Base-by-base conservation (phyloP, 1,284 basidiomycete species). In the Gomphus bonarii region DNA sequence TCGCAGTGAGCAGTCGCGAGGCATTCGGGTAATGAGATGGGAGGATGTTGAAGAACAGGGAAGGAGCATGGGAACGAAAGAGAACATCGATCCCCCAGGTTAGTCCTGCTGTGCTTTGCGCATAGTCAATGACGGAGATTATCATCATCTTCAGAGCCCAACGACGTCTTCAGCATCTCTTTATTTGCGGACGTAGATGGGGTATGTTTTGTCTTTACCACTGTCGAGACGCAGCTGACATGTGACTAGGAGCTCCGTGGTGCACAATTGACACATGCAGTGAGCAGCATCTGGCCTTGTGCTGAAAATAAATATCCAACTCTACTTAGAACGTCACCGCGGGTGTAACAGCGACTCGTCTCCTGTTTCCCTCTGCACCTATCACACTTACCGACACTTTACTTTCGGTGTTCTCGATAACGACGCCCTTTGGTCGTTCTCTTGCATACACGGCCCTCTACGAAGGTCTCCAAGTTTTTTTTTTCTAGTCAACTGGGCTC, bases 361-460 rank as follows among this genome's bases (percentile, higher is more conserved):
- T 78, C 5, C 67, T 90, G 28, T 75, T 91, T 53, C 85, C 88
- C 1, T 35, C 11, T 35, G 9, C 68, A 55, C 73, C 77, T 0
- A 64, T 89, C 12, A 81, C 85, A 7, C 71, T 80, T 2, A 67
- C 85, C 49, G 88, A 91, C 66, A 88, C 85, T 1, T 70, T 91
- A 35, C 72, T 84, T 12, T 91, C 88, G n/a, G 78, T 79, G 2
- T 80, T 85, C 67, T 74, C 84, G 2, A 63, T 91, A 60, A 80
- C 81, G 59, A 82, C 81, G 0, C 76, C 86, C 0, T 90, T 81
- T 58, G 88, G 88, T 28, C 75, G 88, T 57, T 74, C 82, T 3
- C 69, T 91, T 44, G 84, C 82, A 3, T 90, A 91, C 66, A 81
- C 84, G 3, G 87, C 88, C 1, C 65, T 91, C 33, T 84, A 78